These are phyloP conservation scores for Ceratorhiza oryzae-sativae DNA, from an alignment of 1,284 basidiomycete species.

Conservation along the genomic window DNA sequence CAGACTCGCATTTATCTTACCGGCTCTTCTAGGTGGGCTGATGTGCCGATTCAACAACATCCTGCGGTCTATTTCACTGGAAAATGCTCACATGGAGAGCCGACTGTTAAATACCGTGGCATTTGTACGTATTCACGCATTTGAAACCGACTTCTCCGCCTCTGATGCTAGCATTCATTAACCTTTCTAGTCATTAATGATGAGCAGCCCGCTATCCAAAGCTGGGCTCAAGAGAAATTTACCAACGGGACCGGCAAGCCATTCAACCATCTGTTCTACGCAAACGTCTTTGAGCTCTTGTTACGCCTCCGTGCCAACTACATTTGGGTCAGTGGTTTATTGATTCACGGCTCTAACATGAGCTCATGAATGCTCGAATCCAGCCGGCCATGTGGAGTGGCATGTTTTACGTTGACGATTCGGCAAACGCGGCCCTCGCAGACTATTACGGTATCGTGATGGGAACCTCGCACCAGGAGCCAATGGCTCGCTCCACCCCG, in stretches of 20 bases:
- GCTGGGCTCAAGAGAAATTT: constrained; percentile 66
- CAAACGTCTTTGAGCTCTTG: constrained; percentile 64
- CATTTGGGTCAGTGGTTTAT: constrained; percentile 57
- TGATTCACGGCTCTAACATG: not conserved
- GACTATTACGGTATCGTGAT: constrained; percentile 74
- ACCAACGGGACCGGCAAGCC: constrained; percentile 69
- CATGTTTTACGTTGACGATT: constrained; percentile 72
- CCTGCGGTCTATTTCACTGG: constrained; percentile 57
- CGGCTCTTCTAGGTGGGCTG: constrained; percentile 44
- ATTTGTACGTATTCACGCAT: constrained; percentile 51
- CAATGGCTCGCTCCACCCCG: constrained; percentile 42
- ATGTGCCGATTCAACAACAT: constrained; percentile 60
- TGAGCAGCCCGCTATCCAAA: constrained; percentile 66
- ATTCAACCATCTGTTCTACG: constrained; percentile 72
- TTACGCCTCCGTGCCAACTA: constrained; percentile 74
- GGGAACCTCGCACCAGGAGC: constrained; percentile 65
- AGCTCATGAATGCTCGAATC: not conserved
- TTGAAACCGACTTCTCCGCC: not conserved
- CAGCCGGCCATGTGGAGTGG: constrained; percentile 50
- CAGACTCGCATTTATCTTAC: not conserved
- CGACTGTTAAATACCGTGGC: constrained; percentile 74
- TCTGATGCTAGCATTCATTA: not conserved
- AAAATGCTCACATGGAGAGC: constrained; percentile 65
- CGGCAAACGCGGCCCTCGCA: constrained; percentile 67
- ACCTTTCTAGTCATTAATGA: constrained; percentile 57